Conservation (phyloP, 1,284 basidiomycete species). For the Volvariella surrecta region DNA sequence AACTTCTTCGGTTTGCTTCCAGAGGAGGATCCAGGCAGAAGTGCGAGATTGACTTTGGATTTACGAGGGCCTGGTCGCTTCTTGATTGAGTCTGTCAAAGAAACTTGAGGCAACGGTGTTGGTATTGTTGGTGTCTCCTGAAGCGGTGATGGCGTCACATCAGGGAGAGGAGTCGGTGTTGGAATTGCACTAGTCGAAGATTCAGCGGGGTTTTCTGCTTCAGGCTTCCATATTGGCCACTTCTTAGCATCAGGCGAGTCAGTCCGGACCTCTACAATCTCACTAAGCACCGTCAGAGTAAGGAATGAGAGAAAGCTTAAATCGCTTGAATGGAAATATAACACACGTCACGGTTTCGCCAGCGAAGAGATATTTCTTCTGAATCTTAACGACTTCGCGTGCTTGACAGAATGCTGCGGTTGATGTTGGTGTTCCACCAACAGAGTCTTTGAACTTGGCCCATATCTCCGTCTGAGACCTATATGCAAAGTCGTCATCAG, state of each 20-base stretch:
- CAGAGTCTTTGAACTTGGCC: conserved; percentile 52
- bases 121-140: conserved; percentile 4
- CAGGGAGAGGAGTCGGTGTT: conserved; percentile 2
- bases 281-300: conserved; percentile 31
- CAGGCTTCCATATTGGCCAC: conserved; percentile 52
- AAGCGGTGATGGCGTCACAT: background rate
- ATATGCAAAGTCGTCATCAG: conserved; percentile 4
- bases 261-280: conserved; percentile 62
- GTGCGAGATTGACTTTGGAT: conserved; percentile 42
- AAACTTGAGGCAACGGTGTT: conserved; percentile 6
- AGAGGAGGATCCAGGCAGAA: conserved; percentile 31
- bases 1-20: conserved; percentile 57
- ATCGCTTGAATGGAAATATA: conserved; percentile 1
- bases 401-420: conserved; percentile 11
- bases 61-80: conserved; percentile 58
- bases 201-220: conserved; percentile 7
- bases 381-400: conserved; percentile 48
- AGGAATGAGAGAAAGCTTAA: conserved; percentile 13
- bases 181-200: conserved; percentile 8
- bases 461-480: conserved; percentile 36
- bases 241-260: conserved; percentile 65
- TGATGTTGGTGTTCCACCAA: conserved; percentile 19
- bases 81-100: conserved; percentile 10
- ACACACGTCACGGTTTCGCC: conserved; percentile 66
- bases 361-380: conserved; percentile 63